Base-by-base conservation (phyloP, 2,329 filamentous ascomycete species). In the Alternaria postmessia region DNA sequence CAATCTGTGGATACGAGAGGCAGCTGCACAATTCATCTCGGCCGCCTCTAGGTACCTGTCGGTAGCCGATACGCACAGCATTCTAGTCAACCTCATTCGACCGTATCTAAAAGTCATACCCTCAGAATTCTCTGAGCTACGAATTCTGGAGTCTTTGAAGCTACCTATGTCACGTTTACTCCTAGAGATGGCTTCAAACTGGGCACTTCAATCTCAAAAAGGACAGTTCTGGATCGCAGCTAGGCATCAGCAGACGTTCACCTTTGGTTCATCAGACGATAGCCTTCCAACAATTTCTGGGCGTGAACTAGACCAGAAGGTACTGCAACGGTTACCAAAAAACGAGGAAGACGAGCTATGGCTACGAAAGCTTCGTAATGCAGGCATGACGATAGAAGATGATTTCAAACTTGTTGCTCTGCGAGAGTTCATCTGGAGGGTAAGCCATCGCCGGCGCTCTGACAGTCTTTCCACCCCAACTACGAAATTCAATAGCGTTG, bases 291-390 rank as follows among this genome's bases (percentile, higher is more conserved):
- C 83, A 2, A 84, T 87, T 62, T 84, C 86, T 46, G 82, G 85
- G 47, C 84, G 82, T 70, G 88, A 90, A 62, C 75, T 85, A 53
- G 84, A 84, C 38, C 76, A 81, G 49, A 86, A 85, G 68, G 83
- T 87, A 9, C 79, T 95, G 28, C 85, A 83, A 64, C 88, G 87
- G 66, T 81, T 91, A 4, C 80, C 86, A 0, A 94, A 89, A 73
- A 97, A 94, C 67, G 93, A 96, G 8, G 94, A 98, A 76, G 95
- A 99, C 73, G 93, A 97, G 63, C 88, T 93, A 67, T 98, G 95
- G 94, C 82, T 99, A n/a, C 84, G 87, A 14, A 91, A 93, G 65
- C 81, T 99, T 48, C 88, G 91, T 51, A 96, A 92, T 65, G 87
- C 96, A 42, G 95, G 95, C 0, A 88, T 99, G 82, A 82, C 85